Conservation (phyloP, 768 basidiomycete genomes). For the Kwoniella sp. region DNA sequence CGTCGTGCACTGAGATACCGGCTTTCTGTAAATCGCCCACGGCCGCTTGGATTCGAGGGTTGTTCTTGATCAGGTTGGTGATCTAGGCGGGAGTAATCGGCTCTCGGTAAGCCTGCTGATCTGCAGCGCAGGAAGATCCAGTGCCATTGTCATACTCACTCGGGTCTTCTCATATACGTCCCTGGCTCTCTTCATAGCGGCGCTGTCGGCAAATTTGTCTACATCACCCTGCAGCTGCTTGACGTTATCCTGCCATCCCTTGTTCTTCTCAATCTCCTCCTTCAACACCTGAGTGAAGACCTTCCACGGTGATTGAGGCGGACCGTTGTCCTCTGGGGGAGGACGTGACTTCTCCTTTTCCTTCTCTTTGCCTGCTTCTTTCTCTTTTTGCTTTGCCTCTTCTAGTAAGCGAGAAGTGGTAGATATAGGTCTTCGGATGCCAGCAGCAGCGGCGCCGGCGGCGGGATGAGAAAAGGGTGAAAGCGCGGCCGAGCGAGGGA, state of each 20-base stretch:
- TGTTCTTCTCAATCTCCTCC: constrained; percentile 89
- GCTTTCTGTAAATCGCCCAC: constrained; percentile 88
- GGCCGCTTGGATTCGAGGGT: constrained; percentile 85
- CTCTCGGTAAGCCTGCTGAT: too few relatives aligned
- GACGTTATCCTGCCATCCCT: constrained; percentile 93
- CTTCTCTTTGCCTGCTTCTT: constrained; percentile 9
- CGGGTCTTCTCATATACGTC: constrained; percentile 92
- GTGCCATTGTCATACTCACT: constrained; percentile 62
- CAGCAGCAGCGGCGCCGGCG: constrained; percentile 5
- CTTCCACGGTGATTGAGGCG: constrained; percentile 79
- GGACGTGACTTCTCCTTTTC: constrained; percentile 17
- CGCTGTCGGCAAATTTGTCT: constrained; percentile 93
- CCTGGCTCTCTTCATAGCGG: constrained; percentile 87
- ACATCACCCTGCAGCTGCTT: constrained; percentile 98
- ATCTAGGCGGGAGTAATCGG: constrained; percentile 61
- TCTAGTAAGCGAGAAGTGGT: constrained; percentile 23
- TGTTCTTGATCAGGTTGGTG: constrained; percentile 92
- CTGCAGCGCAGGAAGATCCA: background rate
- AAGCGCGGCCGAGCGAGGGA: constrained; percentile 8
- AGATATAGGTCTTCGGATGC: constrained; percentile 30
- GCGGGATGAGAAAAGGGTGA: constrained; percentile 7
- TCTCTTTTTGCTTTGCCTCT: constrained; percentile 21
- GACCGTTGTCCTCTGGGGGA: constrained; percentile 33
- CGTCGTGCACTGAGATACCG: constrained; percentile 72
- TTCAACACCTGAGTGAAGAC: constrained; percentile 92